Percentiles rank a stretch among this genome's conserved stretches.
These are phyloP conservation scores for Strombidium stylifer DNA, from an alignment of 73 alveolate genomes.

Conservation along the genomic window DNA sequence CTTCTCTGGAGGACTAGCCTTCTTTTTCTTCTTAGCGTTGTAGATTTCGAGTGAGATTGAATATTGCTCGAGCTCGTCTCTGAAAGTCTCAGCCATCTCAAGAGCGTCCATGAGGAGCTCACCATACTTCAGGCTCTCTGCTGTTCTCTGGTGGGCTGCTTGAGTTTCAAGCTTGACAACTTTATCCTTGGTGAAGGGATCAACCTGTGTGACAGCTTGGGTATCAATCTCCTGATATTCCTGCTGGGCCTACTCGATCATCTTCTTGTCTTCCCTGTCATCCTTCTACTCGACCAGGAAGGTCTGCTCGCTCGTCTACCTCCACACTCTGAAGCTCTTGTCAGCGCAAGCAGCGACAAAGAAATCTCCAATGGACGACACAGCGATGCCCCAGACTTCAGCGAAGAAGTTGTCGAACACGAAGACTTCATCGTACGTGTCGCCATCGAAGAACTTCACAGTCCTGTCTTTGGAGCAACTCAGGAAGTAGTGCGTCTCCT, in stretches of 20 bases:
- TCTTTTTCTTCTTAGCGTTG: slow-evolving; percentile 46
- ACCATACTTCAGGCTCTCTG: slow-evolving; percentile 82
- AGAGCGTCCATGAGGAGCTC: slow-evolving; percentile 87
- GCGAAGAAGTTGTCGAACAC: slow-evolving; percentile 82
- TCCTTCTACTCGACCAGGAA: slow-evolving; percentile 86
- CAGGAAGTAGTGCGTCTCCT: slow-evolving; percentile 93
- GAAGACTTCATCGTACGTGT: slow-evolving; percentile 84
- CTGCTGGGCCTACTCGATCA: slow-evolving; percentile 85
- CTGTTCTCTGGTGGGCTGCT: slow-evolving; percentile 63
- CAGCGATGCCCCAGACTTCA: slow-evolving; percentile 82
- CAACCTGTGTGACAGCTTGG: slow-evolving; percentile 25
- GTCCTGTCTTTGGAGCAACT: slow-evolving; percentile 87
- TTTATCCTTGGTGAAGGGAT: slow-evolving; percentile 74
- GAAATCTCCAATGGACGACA: slow-evolving; percentile 87
- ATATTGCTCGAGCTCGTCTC: slow-evolving; percentile 77
- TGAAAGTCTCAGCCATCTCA: slow-evolving; percentile 72
- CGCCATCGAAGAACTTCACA: slow-evolving; percentile 94
- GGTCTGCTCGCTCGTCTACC: slow-evolving; percentile 85
- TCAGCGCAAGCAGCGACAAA: slow-evolving; percentile 82
- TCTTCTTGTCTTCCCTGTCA: slow-evolving; percentile 82
- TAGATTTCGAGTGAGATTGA: slow-evolving; percentile 76
- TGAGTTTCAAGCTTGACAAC: slow-evolving; percentile 66
- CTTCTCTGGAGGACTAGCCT: slow-evolving; percentile 58
- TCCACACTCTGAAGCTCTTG: slow-evolving; percentile 84
- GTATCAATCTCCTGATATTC: slow-evolving; percentile 57